A percentile compares a stretch with the other conserved stretches of the same genome.
Evolutionary conservation across 2,329 filamentous ascomycete species (phyloP).

Genomic region (Monascus ruber): DNA sequence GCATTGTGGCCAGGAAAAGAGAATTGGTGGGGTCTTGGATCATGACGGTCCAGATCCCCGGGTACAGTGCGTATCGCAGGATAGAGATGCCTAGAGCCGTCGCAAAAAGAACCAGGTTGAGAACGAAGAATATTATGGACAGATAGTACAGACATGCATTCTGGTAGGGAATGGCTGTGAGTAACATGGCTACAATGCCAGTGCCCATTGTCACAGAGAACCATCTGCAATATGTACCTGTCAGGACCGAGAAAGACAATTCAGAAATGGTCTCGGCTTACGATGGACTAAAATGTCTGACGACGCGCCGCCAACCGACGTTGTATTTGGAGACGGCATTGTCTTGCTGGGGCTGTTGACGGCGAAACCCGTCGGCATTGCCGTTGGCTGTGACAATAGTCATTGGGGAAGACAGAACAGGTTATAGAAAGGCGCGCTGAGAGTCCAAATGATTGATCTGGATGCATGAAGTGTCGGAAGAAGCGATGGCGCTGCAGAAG

Average conservation of each 20-base stretch:
- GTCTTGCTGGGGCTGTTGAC: neutral
- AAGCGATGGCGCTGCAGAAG: too few species aligned
- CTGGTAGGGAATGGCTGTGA: slow-evolving; percentile 52
- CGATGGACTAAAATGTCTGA: slow-evolving; percentile 46
- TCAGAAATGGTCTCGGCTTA: slow-evolving; percentile 19
- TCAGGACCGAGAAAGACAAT: neutral
- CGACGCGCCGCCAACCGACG: slow-evolving; percentile 27
- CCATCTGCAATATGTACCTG: slow-evolving; percentile 31
- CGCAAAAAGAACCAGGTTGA: slow-evolving; percentile 50
- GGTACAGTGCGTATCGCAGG: slow-evolving; percentile 37
- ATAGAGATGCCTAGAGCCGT: slow-evolving; percentile 45
- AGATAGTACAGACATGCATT: slow-evolving; percentile 47
- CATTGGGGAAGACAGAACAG: too few species aligned
- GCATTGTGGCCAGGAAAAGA: slow-evolving; percentile 53
- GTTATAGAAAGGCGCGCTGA: too few species aligned
- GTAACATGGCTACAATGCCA: slow-evolving; percentile 53
- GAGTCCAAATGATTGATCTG: too few species aligned
- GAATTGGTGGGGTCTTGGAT: slow-evolving; percentile 52
- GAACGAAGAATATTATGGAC: slow-evolving; percentile 48
- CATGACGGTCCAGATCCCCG: slow-evolving; percentile 53
- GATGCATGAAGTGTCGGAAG: too few species aligned
- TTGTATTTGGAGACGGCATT: slow-evolving; percentile 8
- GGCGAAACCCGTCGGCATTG: too few species aligned
- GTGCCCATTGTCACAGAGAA: slow-evolving; percentile 56
- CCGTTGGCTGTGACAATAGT: too few species aligned